These are phyloP conservation scores for Eimeria brunetti DNA, from an alignment of 169 alveolate species.

Conservation along the genomic window DNA sequence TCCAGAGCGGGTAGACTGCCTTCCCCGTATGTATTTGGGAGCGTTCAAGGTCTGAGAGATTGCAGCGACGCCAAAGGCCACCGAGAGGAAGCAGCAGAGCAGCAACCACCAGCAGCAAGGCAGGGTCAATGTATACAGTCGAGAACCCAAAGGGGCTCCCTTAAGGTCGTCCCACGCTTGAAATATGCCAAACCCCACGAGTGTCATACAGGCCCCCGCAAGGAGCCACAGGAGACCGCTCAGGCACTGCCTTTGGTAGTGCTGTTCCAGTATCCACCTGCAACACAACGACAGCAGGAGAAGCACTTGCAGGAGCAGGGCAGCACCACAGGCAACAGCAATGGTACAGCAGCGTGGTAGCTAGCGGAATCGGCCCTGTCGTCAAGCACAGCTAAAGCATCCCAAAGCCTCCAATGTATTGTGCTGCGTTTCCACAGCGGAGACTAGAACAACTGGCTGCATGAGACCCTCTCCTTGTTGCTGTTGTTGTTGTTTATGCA, in stretches of 20 bases:
- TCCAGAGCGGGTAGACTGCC: slow-evolving; percentile 31
- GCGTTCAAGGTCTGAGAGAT: slow-evolving; percentile 2
- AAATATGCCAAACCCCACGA: slow-evolving; percentile 39
- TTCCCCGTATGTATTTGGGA: slow-evolving; percentile 18
- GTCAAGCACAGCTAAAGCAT: neutral
- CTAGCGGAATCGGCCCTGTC: neutral
- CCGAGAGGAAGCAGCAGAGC: slow-evolving; percentile 60
- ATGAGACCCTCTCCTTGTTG: neutral
- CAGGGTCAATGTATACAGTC: slow-evolving; percentile 40
- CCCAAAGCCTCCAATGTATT: neutral
- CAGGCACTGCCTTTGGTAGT: slow-evolving; percentile 32
- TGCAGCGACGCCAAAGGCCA: slow-evolving; percentile 46
- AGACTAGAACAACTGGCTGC: neutral
- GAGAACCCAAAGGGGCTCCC: slow-evolving; percentile 50
- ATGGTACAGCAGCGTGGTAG: neutral
- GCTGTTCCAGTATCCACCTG: slow-evolving; percentile 48
- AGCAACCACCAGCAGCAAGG: slow-evolving; percentile 73
- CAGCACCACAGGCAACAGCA: slow-evolving; percentile 23
- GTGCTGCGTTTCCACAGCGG: neutral
- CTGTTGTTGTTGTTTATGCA: neutral
- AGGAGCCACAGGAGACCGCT: slow-evolving; percentile 55
- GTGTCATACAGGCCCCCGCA: slow-evolving; percentile 52
- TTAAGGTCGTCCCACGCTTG: slow-evolving; percentile 39
- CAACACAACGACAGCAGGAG: neutral
- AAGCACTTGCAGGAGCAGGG: slow-evolving; percentile 13